These are phyloP conservation scores for Kluyveromyces aestuarii DNA, from an alignment of 805 yeast genomes.

Conservation along the genomic window DNA sequence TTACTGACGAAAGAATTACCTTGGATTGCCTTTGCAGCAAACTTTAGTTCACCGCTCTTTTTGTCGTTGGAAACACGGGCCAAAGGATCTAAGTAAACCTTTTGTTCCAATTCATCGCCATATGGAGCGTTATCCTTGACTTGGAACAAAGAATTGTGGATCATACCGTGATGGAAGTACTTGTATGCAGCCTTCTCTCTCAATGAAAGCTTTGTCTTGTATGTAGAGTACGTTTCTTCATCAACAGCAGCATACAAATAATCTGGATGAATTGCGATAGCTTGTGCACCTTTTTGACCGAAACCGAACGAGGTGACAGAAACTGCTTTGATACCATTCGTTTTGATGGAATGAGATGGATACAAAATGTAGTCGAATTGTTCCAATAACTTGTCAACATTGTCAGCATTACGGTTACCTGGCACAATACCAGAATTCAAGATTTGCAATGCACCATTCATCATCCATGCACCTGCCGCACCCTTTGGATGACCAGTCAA, in stretches of 20 bases:
- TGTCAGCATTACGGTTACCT: conserved; percentile 98
- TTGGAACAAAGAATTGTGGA: conserved; percentile 82
- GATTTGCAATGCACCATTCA: conserved; percentile 95
- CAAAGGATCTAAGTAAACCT: conserved; percentile 92
- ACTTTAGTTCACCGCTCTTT: conserved; percentile 38
- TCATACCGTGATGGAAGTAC: conserved; percentile 91
- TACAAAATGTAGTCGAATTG: conserved; percentile 81
- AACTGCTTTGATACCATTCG: conserved; percentile 96
- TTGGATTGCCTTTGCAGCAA: conserved; percentile 45
- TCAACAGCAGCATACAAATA: conserved; percentile 81
- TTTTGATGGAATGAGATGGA: conserved; percentile 89
- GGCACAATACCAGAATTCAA: conserved; percentile 91
- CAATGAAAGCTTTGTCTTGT: conserved; percentile 57
- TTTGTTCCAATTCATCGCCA: conserved; percentile 75
- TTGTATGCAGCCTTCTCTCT: conserved; percentile 89
- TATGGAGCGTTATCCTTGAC: conserved; percentile 94
- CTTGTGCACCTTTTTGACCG: conserved; percentile 99
- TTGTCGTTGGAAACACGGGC: conserved; percentile 39
- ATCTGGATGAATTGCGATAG: conserved; percentile 84
- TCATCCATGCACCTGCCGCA: conserved; percentile 99
- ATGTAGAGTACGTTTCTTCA: conserved; percentile 59
- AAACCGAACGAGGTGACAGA: conserved; percentile 97
- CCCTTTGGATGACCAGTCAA: conserved; percentile 99
- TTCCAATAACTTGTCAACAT: conserved; percentile 76
- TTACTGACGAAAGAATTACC: conserved; percentile 34